phyloP scores from a whole-genome alignment of 805 yeast species.

The Ogataea zsoltii region DNA sequence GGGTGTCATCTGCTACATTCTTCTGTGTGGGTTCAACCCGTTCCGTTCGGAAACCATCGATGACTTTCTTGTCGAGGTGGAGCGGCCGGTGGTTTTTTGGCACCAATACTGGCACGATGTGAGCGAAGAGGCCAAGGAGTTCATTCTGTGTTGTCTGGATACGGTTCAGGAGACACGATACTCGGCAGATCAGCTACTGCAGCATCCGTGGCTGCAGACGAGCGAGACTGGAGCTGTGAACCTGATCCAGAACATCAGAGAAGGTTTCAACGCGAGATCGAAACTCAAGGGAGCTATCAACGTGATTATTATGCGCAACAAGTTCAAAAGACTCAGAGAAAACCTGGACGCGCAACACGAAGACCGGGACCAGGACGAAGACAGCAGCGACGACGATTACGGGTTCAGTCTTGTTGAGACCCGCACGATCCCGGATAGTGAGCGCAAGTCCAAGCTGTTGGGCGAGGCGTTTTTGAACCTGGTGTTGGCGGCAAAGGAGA shows the following conservation, averaged over 20 bases:
- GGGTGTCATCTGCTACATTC: slow-evolving; percentile 21
- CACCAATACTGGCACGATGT: slow-evolving; percentile 10
- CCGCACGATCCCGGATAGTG: slow-evolving; percentile 35
- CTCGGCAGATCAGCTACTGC: slow-evolving; percentile 58
- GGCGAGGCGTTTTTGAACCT: slow-evolving; percentile 16
- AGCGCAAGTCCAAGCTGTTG: slow-evolving; percentile 10
- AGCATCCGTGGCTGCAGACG: slow-evolving; percentile 71
- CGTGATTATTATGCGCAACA: slow-evolving; percentile 71
- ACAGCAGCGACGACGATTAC: slow-evolving; percentile 31
- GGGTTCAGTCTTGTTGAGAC: slow-evolving; percentile 2
- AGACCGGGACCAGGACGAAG: slow-evolving; percentile 36
- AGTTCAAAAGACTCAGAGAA: slow-evolving; percentile 64
- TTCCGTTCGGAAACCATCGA: slow-evolving; percentile 12
- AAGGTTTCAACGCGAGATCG: slow-evolving; percentile 72
- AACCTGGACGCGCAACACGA: slow-evolving; percentile 35
- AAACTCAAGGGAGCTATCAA: slow-evolving; percentile 82
- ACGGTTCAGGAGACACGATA: slow-evolving; percentile 62
- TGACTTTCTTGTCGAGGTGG: slow-evolving; percentile 24
- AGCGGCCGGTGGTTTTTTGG: slow-evolving; percentile 8
- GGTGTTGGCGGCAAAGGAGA: slow-evolving; percentile 19
- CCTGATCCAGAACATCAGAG: slow-evolving; percentile 73
- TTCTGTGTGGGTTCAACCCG: slow-evolving; percentile 19
- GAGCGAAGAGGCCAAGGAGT: slow-evolving; percentile 64
- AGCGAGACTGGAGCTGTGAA: slow-evolving; percentile 40
- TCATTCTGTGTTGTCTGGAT: slow-evolving; percentile 65